Base-by-base conservation (phyloP, 345 rosid genomes). In the Aurinia saxatilis region DNA sequence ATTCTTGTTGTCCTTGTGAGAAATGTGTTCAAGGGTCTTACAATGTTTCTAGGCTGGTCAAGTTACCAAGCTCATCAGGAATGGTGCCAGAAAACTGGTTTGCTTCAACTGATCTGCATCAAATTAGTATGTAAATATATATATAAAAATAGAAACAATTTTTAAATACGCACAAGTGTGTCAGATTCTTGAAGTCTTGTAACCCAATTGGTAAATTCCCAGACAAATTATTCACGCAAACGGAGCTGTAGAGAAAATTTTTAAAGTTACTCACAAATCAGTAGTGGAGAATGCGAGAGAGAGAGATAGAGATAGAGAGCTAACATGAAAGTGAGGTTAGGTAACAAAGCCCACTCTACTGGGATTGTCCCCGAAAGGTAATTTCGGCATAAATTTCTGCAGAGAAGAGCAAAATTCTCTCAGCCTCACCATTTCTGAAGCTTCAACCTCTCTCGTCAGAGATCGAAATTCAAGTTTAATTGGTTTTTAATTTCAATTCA, bases 281-380 rank as follows among this genome's bases (percentile, higher is more conserved):
- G 16, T 41, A 11, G 15, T n/a, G n/a, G n/a, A n/a, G n/a, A n/a
- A n/a, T n/a, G n/a, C n/a, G n/a, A n/a, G 39, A 49, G 3, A 60
- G 5, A 6, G 8, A 23, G 30, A 48, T 10, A 21, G 21, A 58
- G 29, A 29, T 2, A 50, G 19, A 15, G 49, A 50, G 25, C 88
- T 76, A 15, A 85, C 91, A 82, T 78, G 53, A 0, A 64, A 29
- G 51, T 74, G 54, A 82, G 63, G 34, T 68, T 5, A 19, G 12
- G 69, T 73, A 78, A 6, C 17, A 78, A 68, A 46, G 80, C 79
- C 91, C 84, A 85, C 62, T 81, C 83, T 36, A 14, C 41, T 33
- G 91, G 88, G 2, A 85, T 71, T 3, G 83, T 53, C 14, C 88
- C 88, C 48, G 39, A 67, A 3, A 82, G 72, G 66, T 72, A 82